Conservation (phyloP, 2,329 filamentous ascomycete species). For the Fusarium continuum region DNA sequence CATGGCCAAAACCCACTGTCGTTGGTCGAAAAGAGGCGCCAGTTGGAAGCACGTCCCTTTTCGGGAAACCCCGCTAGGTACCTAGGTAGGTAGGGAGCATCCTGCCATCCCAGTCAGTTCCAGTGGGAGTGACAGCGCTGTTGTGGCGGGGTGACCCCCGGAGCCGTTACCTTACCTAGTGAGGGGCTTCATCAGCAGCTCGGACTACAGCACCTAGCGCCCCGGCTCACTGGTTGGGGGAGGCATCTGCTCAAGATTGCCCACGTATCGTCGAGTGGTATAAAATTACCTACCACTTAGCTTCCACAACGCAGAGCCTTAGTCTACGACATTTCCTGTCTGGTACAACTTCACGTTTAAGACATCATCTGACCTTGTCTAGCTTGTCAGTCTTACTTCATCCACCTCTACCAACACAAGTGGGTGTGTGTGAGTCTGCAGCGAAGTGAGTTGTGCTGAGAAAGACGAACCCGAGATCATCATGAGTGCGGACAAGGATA, state of each 20-base stretch:
- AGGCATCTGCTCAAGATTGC: slow-evolving; percentile 8
- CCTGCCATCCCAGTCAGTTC: too few species aligned
- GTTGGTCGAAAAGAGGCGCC: slow-evolving; percentile 34
- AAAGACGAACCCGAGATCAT: slow-evolving; percentile 11
- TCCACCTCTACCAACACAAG: slow-evolving; percentile 15
- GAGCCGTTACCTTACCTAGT: slow-evolving; percentile 4
- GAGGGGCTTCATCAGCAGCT: slow-evolving; percentile 14
- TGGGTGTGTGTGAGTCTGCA: slow-evolving; percentile 23
- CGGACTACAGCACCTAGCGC: slow-evolving; percentile 14
- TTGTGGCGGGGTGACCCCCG: slow-evolving; percentile 22
- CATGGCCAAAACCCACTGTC: slow-evolving; percentile 30
- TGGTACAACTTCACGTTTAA: background rate
- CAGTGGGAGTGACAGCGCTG: background rate
- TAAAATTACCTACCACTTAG: slow-evolving; percentile 16
- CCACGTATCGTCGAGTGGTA: slow-evolving; percentile 6
- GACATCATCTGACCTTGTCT: background rate
- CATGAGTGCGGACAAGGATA: slow-evolving; percentile 38
- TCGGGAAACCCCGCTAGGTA: slow-evolving; percentile 27
- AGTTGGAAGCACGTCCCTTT: slow-evolving; percentile 16
- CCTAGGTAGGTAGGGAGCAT: too few species aligned
- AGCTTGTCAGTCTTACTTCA: background rate
- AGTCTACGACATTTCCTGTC: background rate
- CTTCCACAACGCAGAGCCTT: slow-evolving; percentile 5
- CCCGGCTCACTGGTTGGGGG: slow-evolving; percentile 29
- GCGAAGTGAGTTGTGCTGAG: slow-evolving; percentile 14